Percentiles rank a stretch among this genome's conserved stretches.
Evolutionary conservation across 176 grass and related monocot species (phyloP).

Genomic region (Dactylis glomerata): DNA sequence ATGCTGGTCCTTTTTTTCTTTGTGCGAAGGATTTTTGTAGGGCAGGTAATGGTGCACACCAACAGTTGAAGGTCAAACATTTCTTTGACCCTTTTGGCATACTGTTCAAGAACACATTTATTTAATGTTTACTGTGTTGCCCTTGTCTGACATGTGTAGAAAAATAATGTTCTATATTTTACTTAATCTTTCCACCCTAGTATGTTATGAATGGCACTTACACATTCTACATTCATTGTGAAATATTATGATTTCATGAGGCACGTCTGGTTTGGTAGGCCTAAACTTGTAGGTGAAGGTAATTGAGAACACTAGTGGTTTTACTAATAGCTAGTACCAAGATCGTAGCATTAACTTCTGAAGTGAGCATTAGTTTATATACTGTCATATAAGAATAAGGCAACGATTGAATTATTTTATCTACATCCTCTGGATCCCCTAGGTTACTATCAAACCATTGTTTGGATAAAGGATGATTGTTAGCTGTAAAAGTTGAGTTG

Average conservation of each 20-base stretch:
- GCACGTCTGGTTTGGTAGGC: not conserved
- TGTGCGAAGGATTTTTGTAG: conserved; percentile 55
- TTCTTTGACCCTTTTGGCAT: not conserved
- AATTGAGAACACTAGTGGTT: not conserved
- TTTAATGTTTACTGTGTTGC: conserved; percentile 17
- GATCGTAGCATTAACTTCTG: not conserved
- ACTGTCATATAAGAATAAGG: not conserved
- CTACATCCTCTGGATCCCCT: conserved; percentile 14
- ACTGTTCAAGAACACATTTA: not conserved
- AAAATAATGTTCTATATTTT: conserved; percentile 11
- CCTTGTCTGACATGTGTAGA: not conserved
- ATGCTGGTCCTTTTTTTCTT: conserved; percentile 17
- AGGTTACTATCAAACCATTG: not conserved
- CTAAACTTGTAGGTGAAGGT: not conserved
- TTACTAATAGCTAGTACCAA: conserved; percentile 20
- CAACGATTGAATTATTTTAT: not conserved
- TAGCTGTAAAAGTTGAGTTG: not conserved
- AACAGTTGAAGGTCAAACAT: conserved; percentile 64
- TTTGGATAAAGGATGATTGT: conserved; percentile 10
- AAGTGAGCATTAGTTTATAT: not conserved
- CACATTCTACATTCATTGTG: not conserved
- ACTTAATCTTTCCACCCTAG: not conserved
- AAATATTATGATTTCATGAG: not conserved
- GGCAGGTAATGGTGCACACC: conserved; percentile 55
- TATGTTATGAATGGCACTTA: conserved; percentile 13